Evolutionary conservation across 305 asterid species (phyloP), one percentile per base, ranked within the genome.

Genomic region (Plantago lanceolata): DNA sequence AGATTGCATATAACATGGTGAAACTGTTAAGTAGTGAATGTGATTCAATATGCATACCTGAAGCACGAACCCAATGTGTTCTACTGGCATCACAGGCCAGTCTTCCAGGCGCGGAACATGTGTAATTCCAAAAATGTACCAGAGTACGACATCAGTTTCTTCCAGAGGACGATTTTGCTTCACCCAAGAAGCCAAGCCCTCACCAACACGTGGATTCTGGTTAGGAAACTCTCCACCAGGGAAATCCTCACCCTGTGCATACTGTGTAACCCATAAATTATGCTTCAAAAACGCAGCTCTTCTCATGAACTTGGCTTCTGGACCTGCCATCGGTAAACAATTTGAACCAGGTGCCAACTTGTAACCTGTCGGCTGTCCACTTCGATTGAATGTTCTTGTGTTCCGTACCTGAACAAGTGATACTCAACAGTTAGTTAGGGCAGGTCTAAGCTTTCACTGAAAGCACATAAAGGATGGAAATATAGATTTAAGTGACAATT

Each of bases 11-110:
- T n/a, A n/a, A n/a, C n/a, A n/a, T n/a, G n/a, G n/a, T n/a, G n/a
- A n/a, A n/a, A n/a, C n/a, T n/a, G n/a, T n/a, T n/a, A n/a, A n/a
- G n/a, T n/a, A n/a, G n/a, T n/a, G n/a, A n/a, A n/a, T n/a, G n/a
- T n/a, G n/a, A n/a, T n/a, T n/a, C n/a, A n/a, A n/a, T n/a, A n/a
- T n/a, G n/a, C n/a, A n/a, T 70, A 88, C 98, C 95, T 86, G 96
- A 69, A 91, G 96, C 80, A 82, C 67, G 64, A 92, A 92, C 51
- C 98, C 96, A 29, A 89, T 81, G 78, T 69, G 89, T 73, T 92
- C 98, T n/a, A 89, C 98, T 0, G 96, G 98, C 98, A 92, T 92
- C 54, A 91, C 96, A 45, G 98, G 98, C 95, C 95, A 89, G 78
- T 89, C 98, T 77, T 91, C 98, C 81, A 86, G 57, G 26, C 96